Evolutionary conservation across 345 rosid species (phyloP), one percentile per base, ranked within the genome.

Genomic region (Eucalyptus tenuipes): DNA sequence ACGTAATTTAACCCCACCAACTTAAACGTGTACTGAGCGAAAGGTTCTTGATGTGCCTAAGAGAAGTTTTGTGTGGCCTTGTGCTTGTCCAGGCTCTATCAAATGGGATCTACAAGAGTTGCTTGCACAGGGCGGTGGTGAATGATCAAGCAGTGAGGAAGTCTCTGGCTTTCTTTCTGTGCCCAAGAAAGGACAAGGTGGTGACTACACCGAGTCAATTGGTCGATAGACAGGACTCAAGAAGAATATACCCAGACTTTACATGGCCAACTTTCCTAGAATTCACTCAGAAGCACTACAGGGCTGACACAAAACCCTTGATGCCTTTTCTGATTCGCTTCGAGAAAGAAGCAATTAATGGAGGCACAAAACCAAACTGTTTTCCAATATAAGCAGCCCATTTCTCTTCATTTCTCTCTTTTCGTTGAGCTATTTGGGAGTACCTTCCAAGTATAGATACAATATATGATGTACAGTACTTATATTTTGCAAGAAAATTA

Each of bases 111-210:
- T 92, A 88, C 92, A 92, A 90, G 92, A 93, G 94, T 20, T 92
- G 94, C 90, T 48, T 93, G 92, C 94, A 93, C 88, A 88, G 94
- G 85, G 94, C 94, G 49, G 94, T 93, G 59, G 94, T 93, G 88
- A 93, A 92, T 90, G 92, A 87, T 47, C 87, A 90, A 53, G 89
- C 88, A 5, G 90, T 71, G 55, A 92, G 94, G 84, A 93, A 91
- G 88, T 93, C 94, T 11, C 90, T 93, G 8, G 94, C 94, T 17
- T 93, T 93, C 88, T 93, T 93, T 85, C 64, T 93, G n/a, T 92
- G 94, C 75, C 94, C 94, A 8, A 90, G 88, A 89, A 90, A 47
- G 66, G 93, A 93, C 80, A 93, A 90, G 89, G 57, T 89, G 52
- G 92, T 93, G 64, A 88, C 81, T 47, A 93, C 94, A 25, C 94